Base-by-base conservation (phyloP, 2,329 filamentous ascomycete species). In the Pseudopyricularia cyperi region DNA sequence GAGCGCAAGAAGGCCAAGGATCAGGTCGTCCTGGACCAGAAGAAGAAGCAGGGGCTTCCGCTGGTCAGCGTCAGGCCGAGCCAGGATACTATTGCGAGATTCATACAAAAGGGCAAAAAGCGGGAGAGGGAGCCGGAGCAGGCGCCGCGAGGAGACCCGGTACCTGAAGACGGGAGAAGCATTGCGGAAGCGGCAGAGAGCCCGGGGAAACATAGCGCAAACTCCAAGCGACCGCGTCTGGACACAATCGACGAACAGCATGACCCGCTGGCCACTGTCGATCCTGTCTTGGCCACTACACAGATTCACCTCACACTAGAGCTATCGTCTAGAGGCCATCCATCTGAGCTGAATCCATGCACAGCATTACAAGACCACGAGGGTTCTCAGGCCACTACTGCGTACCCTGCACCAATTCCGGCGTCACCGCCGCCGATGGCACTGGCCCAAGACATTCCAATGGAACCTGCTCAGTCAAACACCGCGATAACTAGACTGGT, bases 1-100 rank as follows among this genome's bases (percentile, higher is more conserved):
- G 78, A 82, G 37, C 76, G 71, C 63, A 80, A 78, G 62, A 74
- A 71, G 54, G 74, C 71, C 15, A 79, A 74, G 58, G 76, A 77
- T 48, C 61, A 68, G 26, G 69, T 68, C 7, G 72, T 74, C 53
- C 66, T 64, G 46, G 71, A 74, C n/a, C 71, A 67, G 50, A 77
- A 72, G 64, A 75, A 66, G 58, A 73, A 67, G 55, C 72, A 68
- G 52, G 75, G 78, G 0, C 53, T 78, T 53, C 79, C 79, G 14
- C 63, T 80, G 4, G 68, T 76, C n/a, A 68, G 68, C 12, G 74
- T 78, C 4, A 68, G 72, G 34, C 73, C 78, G 0, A 81, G 78
- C 33, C 79, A 82, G 60, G 73, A 73, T 42, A 77, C 73, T 0
- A 78, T 83, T 55, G 68, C 76, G 17, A 61, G 70, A 34, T 82